Evolutionary conservation across 805 yeast species (phyloP).

Genomic region (Ogataea nonfermentans): DNA sequence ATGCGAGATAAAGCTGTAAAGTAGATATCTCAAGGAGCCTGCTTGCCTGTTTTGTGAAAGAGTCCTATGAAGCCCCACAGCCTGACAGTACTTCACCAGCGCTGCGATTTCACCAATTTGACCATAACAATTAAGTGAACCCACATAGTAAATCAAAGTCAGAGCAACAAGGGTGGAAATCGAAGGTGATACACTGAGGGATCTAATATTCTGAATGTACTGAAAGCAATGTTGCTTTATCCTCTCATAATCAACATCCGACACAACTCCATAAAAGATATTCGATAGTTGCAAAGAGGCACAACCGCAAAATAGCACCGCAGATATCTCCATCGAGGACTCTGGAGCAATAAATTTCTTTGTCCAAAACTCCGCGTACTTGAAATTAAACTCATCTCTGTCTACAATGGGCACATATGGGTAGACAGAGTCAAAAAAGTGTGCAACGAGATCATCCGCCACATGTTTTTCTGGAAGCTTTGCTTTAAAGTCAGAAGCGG

Average conservation of each 20-base stretch:
- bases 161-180: conserved; percentile 19
- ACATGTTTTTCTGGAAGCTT: conserved; percentile 14
- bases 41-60: conserved; percentile 7
- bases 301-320: conserved; percentile 24
- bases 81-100: conserved; percentile 18
- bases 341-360: conserved; percentile 13
- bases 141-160: conserved; percentile 22
- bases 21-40: conserved; percentile 17
- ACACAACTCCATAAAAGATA: neutral
- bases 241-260: conserved; percentile 5
- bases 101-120: conserved; percentile 15
- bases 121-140: conserved; percentile 22
- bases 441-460: conserved; percentile 17
- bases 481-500: conserved; percentile 6
- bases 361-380: conserved; percentile 20
- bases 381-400: conserved; percentile 19
- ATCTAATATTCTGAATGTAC: conserved; percentile 21
- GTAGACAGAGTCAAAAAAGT: conserved; percentile 20
- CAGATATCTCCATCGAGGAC: conserved; percentile 16
- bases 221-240: conserved; percentile 17
- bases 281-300: conserved; percentile 12
- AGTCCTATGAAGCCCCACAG: conserved; percentile 23
- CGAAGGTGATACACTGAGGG: conserved; percentile 20
- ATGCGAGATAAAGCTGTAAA: conserved; percentile 24
- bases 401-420: conserved; percentile 27